Percentiles rank a stretch among this genome's conserved stretches.
Conservation (phyloP, 352 stramenopile species). For the Phytopythium montanum region DNA sequence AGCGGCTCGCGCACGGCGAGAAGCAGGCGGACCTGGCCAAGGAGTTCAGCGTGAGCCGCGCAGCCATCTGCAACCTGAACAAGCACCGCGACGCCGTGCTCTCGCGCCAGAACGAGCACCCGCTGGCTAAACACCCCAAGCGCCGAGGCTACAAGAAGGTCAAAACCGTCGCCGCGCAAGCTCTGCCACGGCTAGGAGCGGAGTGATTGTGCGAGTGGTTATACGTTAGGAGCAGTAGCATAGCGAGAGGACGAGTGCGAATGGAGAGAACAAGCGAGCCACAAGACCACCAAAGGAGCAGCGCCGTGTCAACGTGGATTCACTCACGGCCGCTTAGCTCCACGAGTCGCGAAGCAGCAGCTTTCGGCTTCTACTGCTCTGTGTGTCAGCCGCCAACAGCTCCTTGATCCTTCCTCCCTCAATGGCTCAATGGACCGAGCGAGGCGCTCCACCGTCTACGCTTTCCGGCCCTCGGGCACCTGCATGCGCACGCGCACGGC, state of each 20-base stretch:
- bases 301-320: no score
- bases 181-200: neutral
- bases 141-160: constrained; percentile 21
- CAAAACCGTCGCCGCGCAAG: constrained; percentile 6
- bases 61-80: constrained; percentile 67
- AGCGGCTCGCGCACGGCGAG: constrained; percentile 53
- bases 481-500: constrained; percentile 58
- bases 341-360: no score
- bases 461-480: constrained; percentile 68
- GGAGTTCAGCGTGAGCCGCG: constrained; percentile 65
- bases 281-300: no score
- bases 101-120: constrained; percentile 41
- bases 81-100: constrained; percentile 58
- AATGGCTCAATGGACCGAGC: neutral
- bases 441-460: constrained; percentile 11
- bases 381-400: neutral
- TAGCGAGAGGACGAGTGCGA: no score
- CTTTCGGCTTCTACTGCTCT: no score
- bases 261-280: no score
- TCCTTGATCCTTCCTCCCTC: neutral
- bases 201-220: neutral
- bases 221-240: neutral
- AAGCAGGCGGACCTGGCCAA: constrained; percentile 61
- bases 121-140: constrained; percentile 62
- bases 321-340: no score